Conservation (phyloP, 306 rosid genomes). For the Glycine soja region DNA sequence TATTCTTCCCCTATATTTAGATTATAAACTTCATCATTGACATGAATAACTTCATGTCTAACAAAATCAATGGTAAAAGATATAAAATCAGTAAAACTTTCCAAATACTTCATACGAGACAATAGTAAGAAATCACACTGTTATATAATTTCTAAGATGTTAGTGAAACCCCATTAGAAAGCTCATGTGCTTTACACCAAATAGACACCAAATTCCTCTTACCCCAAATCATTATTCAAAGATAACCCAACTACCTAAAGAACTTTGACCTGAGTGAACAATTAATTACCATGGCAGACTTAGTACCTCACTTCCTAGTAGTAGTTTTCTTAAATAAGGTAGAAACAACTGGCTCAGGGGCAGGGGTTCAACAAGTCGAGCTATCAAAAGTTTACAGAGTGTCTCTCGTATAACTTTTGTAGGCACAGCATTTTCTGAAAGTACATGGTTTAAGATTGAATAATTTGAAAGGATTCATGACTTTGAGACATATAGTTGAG, state of each 20-base stretch:
- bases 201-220: constrained; percentile 4
- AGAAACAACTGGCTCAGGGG: constrained; percentile 67
- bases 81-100: not conserved
- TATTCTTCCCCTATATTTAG: constrained; percentile 53
- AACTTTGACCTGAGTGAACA: too few relatives aligned
- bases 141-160: constrained; percentile 14
- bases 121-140: not conserved
- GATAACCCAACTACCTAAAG: too few relatives aligned
- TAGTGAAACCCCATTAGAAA: constrained; percentile 15
- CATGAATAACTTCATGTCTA: constrained; percentile 6
- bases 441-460: constrained; percentile 26
- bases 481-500: constrained; percentile 14
- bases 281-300: too few relatives aligned
- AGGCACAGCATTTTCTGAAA: constrained; percentile 60
- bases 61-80: constrained; percentile 12
- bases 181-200: not conserved
- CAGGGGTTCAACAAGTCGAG: constrained; percentile 77
- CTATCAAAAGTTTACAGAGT: constrained; percentile 67
- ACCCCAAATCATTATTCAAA: constrained; percentile 24
- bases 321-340: too few relatives aligned
- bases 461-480: constrained; percentile 22
- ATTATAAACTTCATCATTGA: constrained; percentile 28
- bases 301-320: constrained; percentile 67
- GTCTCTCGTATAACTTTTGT: constrained; percentile 58
- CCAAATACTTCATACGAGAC: not conserved